Evolutionary conservation across 2,329 filamentous ascomycete genomes (phyloP), one percentile per base, ranked within the genome.

Genomic region (Neospermospora avenae): DNA sequence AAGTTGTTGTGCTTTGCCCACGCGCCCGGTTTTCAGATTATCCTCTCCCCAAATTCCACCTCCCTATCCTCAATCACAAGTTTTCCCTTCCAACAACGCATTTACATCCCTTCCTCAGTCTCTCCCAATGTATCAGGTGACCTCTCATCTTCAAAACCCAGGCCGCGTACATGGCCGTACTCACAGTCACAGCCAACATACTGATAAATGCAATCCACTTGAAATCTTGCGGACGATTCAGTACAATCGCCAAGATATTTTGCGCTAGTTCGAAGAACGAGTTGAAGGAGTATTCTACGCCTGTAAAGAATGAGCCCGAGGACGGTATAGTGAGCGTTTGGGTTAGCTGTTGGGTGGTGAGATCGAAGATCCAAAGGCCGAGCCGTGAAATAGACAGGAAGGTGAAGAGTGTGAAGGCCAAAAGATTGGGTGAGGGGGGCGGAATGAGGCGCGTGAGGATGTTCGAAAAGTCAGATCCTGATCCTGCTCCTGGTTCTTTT

Each of bases 291-390:
- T 74, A 73, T 66, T 78, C 77, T 4, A 76, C 74, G 13, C 77
- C 77, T 0, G 76, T 74, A 58, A 78, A 78, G 51, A 73, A 75
- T 0, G 77, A 76, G 16, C 75, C 72, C 20, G 72, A 67, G 1
- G 69, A 61, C 13, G 65, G 62, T 2, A 69, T 65, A 10, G 75
- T 70, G 16, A 67, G 76, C 65, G 54, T 80, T 70, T 70, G 76
- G 64, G 66, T 84, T 63, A 78, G 66, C 61, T 78, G 76, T 62
- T 77, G 76, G 8, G 76, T 77, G 3, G 75, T 76, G 8, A 78
- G 72, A 64, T 78, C 77, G 66, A 73, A 78, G 44, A 76, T 72
- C 77, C 77, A 77, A 28, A 77, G 74, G 13, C 76, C 76, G 41
- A 78, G 73, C 18, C 76, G 75, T 18, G 77, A 78, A 46, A 75